Evolutionary conservation across 23 red algal genomes (phyloP).

Genomic region (Gracilariopsis chorda): DNA sequence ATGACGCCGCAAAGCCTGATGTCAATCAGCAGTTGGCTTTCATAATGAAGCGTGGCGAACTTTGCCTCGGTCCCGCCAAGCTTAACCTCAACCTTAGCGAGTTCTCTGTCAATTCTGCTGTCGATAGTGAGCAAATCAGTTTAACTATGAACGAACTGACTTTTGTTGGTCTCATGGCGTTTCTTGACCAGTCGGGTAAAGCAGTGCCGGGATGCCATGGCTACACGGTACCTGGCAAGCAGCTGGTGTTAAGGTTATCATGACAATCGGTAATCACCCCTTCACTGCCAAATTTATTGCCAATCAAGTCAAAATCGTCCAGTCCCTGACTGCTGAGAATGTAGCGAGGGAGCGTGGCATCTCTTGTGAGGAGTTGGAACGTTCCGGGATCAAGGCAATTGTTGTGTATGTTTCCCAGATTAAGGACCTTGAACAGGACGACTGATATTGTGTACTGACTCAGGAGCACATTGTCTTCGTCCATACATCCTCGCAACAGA

Average conservation of each 20-base stretch:
- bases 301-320: constrained; percentile 77
- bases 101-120: constrained; percentile 50
- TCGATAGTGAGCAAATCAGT: constrained; percentile 80
- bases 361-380: constrained; percentile 54
- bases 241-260: constrained; percentile 94
- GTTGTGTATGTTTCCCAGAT: constrained; percentile 79
- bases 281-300: constrained; percentile 94
- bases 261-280: constrained; percentile 95
- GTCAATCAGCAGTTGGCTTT: constrained; percentile 60
- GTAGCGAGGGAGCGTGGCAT: constrained; percentile 79
- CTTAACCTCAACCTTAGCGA: constrained; percentile 34
- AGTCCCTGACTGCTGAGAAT: constrained; percentile 59
- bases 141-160: constrained; percentile 78
- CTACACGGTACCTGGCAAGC: constrained; percentile 76
- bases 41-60: constrained; percentile 84
- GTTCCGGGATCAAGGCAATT: constrained; percentile 69
- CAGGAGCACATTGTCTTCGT: constrained; percentile 92
- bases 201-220: constrained; percentile 83
- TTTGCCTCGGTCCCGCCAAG: constrained; percentile 79
- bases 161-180: constrained; percentile 89
- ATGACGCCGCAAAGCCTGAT: constrained; percentile 47
- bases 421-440: constrained; percentile 87
- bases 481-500: constrained; percentile 83
- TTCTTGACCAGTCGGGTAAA: constrained; percentile 93
- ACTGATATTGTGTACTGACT: constrained; percentile 66